Base-by-base conservation (phyloP, 1,139 yeast species). In the Arxiozyma slooffiae region DNA sequence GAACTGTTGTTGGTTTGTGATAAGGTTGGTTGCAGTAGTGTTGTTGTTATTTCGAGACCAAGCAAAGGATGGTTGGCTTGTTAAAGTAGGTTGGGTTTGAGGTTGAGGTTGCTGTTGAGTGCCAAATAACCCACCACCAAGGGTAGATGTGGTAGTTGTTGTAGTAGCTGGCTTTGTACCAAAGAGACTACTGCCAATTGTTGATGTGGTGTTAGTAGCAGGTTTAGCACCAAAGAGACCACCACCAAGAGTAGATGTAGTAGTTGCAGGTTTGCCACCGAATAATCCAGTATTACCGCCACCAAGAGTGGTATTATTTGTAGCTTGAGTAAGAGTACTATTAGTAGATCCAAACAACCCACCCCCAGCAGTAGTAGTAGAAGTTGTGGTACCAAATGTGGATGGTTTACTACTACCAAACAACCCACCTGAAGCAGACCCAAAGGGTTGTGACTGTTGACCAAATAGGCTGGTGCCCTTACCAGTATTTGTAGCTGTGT, bases 41-140 rank as follows among this genome's bases (percentile, higher is more conserved):
- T 24, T 22, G 26, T 39, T 41, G 14, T 30, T 41, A 20, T 41
- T 49, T 46, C 67, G 66, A 5, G 76, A 69, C 77, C 77, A 73
- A 2, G 75, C 71, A 63, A 73, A 73, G 1, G 76, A 70, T 6
- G 77, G 77, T 53, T 72, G 75, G 11, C 61, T 58, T 9, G 54
- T 34, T n/a, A 43, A 26, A n/a, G 41, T 37, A 18, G 47, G 44
- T 37, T 37, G 51, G 23, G 47, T 49, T 17, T 49, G 55, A 26
- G 2, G 52, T 11, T 30, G 24, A 3, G 44, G 18, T 1, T 55
- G 45, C 50, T 52, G 48, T 36, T 48, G 44, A 23, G 47, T 44
- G 16, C 66, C 66, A 52, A 63, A 63, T 9, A 63, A 47, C 1
- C 46, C 46, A 41, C 66, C 66, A 18, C 57, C 55, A 21, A 39